Base-by-base conservation (phyloP, 305 asterid species). In the Striga hermonthica region DNA sequence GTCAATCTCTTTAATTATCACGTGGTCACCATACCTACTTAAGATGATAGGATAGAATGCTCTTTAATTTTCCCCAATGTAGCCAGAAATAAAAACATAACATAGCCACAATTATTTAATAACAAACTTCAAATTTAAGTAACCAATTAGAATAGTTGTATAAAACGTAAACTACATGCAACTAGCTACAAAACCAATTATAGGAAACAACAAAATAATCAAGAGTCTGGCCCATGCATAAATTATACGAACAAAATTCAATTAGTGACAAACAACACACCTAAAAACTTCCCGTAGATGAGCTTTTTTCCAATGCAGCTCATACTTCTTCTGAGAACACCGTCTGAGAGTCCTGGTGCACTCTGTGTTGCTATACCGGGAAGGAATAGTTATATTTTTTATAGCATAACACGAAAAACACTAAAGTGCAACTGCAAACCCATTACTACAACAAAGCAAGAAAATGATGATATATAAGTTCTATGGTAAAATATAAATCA, bases 211-310 rank as follows among this genome's bases (percentile, higher is more conserved):
- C 5, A 31, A 36, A 45, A 31, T 14, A 4, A 60, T 16, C 31
- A 41, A 65, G 35, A 4, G 64, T n/a, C 43, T 54, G 59, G 54
- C 39, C 61, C 38, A 70, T n/a, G n/a, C n/a, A 49, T 13, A 60
- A 14, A 35, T 12, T 65, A 54, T 28, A 63, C 14, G n/a, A 31
- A 57, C 57, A 47, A 15, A 64, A 1, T 50, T 48, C 55, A n/a
- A 41, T 36, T 16, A 6, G 34, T 35, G 34, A 44, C 28, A 69
- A 62, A 6, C n/a, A 58, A 55, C 78, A 63, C 85, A 89, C 95
- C 96, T n/a, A n/a, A 85, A 76, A 76, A 89, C 75, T 82, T 86
- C 64, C 93, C 96, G 86, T 86, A 63, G 85, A 75, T 22, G 91
- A 91, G 76, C 87, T 89, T 65, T 64, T 64, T 78, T 83, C 93